A percentile compares a stretch with the other conserved stretches of the same genome.
These are phyloP conservation scores for Echria macrotheca DNA, from an alignment of 495 filamentous ascomycete genomes.

Conservation along the genomic window DNA sequence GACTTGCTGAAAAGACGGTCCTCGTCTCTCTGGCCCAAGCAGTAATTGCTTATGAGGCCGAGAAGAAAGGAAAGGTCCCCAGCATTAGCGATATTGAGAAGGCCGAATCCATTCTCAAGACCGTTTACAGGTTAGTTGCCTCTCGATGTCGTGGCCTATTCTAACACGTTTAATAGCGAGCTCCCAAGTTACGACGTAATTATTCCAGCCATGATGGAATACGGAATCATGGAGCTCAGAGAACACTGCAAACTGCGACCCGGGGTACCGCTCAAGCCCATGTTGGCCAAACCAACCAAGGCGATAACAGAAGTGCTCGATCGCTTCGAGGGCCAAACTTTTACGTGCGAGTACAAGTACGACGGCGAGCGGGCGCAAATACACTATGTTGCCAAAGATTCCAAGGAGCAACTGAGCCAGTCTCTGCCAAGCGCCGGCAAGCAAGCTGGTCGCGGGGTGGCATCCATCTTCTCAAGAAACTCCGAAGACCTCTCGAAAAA, in stretches of 20 bases:
- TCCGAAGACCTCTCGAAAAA: constrained; percentile 96
- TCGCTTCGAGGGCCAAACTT: constrained; percentile 89
- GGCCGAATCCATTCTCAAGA: constrained; percentile 79
- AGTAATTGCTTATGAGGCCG: constrained; percentile 73
- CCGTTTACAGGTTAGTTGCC: constrained; percentile 69
- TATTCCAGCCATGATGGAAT: constrained; percentile 77
- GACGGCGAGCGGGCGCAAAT: constrained; percentile 97
- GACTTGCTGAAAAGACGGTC: constrained; percentile 87
- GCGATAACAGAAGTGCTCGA: constrained; percentile 98
- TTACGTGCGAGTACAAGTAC: constrained; percentile 99
- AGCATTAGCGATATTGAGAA: constrained; percentile 69
- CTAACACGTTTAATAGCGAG: constrained; percentile 52
- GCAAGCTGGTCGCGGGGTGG: constrained; percentile 56
- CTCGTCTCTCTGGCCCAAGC: constrained; percentile 85
- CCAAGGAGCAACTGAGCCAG: constrained; percentile 51
- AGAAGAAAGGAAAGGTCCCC: constrained; percentile 58
- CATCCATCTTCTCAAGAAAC: constrained; percentile 93
- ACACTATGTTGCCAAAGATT: constrained; percentile 86
- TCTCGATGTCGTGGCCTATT: not conserved
- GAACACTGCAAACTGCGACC: constrained; percentile 89
- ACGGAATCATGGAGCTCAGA: constrained; percentile 75
- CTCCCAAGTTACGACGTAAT: constrained; percentile 94
- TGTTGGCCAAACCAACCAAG: constrained; percentile 98
- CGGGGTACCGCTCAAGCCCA: constrained; percentile 92
- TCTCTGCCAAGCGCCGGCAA: constrained; percentile 47